Percentiles rank a stretch among this genome's conserved stretches.
phyloP scores from a whole-genome alignment of 1,284 basidiomycete genomes.

The Papiliotrema fonsecae region DNA sequence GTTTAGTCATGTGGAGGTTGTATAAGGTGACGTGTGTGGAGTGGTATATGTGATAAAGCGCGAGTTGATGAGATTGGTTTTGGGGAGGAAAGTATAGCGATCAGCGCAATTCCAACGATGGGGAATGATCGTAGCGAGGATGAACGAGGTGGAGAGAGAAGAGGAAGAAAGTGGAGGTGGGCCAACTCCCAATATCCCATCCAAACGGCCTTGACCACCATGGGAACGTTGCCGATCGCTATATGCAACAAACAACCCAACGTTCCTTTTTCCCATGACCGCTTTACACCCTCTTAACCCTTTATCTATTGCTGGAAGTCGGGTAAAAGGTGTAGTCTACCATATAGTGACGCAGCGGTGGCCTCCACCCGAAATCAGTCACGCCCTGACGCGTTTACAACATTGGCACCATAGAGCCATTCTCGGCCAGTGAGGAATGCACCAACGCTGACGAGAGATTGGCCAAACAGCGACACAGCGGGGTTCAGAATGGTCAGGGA shows the following conservation, averaged over 20 bases:
- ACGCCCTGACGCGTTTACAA: background rate
- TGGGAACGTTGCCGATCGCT: background rate
- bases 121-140: background rate
- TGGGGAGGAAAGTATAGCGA: background rate
- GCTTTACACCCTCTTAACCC: background rate
- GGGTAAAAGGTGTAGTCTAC: background rate
- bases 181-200: background rate
- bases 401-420: background rate
- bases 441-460: background rate
- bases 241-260: background rate
- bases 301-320: background rate
- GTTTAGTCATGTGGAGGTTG: background rate
- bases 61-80: background rate
- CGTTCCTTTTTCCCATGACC: background rate
- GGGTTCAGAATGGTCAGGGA: background rate
- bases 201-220: background rate
- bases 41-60: background rate
- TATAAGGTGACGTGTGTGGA: background rate
- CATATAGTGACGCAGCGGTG: background rate
- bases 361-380: slow-evolving; percentile 3
- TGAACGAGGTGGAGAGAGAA: background rate
- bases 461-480: background rate
- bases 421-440: background rate
- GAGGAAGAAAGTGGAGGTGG: background rate
- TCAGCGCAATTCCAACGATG: background rate